Base-by-base conservation (phyloP, 495 filamentous ascomycete genomes). In the Neurospora tetrasperma region DNA sequence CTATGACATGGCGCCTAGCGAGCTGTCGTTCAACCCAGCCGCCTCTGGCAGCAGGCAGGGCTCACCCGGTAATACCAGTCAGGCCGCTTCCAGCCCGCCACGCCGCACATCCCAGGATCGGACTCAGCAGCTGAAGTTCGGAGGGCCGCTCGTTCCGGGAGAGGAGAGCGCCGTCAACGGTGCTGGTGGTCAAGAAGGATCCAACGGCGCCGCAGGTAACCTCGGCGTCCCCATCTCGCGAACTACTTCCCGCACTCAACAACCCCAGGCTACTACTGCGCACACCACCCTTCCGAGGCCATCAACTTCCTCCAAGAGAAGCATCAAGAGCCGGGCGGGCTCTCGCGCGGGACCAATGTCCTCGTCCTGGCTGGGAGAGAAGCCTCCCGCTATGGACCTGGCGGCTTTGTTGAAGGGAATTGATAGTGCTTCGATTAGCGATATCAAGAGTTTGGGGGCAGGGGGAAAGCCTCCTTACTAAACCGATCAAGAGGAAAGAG, bases 1-100 rank as follows among this genome's bases (percentile, higher is more conserved):
- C 77, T 87, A 85, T 71, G 86, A 88, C 48, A 82, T 85, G 72
- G 80, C 84, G 18, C 80, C 84, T 38, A 88, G 86, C 69, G 86
- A 89, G 74, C 76, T 85, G 43, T 88, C 86, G 0, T 88, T 85
- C 79, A 86, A 85, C 73, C 78, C 77, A 39, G 39, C 39, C 10
- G 74, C 77, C 54, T 76, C 75, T 18, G 75, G 72, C n/a, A 73
- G 46, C 72, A 74, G 12, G 69, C 77, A 14, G 54, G 42, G 20
- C 70, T 71, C 27, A 42, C 35, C 23, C 10, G 59, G 40, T 9
- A 42, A 42, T 7, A 43, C 54, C 54, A 14, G 38, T 5, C 41
- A 41, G 16, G 68, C 31, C 3, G 46, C 59, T 39, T 23, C 70
- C 39, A 62, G 44, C 23, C 42, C 70, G 14, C 70, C 70, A 41